These are phyloP conservation scores for Melampsora larici-populina DNA, from an alignment of 1,284 basidiomycete genomes.

Conservation along the genomic window DNA sequence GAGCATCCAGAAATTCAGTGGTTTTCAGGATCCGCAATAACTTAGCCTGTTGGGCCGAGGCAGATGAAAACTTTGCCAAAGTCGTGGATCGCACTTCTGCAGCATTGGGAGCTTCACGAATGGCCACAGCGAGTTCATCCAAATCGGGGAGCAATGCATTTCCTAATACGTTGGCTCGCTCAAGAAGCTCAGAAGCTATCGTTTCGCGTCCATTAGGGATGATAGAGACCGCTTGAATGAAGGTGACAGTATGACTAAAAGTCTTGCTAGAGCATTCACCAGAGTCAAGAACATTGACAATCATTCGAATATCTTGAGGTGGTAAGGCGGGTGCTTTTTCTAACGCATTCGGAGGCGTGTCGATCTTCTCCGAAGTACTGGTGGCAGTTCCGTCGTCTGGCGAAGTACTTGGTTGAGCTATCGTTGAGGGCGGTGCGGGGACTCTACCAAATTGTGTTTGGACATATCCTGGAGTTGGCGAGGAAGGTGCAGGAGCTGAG, in stretches of 20 bases:
- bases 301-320: conserved; percentile 71
- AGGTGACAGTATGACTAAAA: conserved; percentile 80
- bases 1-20: conserved; percentile 88
- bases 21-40: conserved; percentile 87
- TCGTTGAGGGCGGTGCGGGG: conserved; percentile 24
- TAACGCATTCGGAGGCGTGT: conserved; percentile 46
- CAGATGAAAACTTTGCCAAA: conserved; percentile 79
- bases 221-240: conserved; percentile 83
- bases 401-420: conserved; percentile 56
- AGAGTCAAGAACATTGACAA: conserved; percentile 87
- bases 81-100: conserved; percentile 41
- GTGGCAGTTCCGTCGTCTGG: conserved; percentile 16
- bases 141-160: conserved; percentile 69
- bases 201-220: conserved; percentile 80
- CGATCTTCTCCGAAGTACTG: conserved; percentile 31
- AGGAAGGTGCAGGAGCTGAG: conserved; percentile 8
- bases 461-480: neutral
- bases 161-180: conserved; percentile 80
- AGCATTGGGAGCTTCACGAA: conserved; percentile 62
- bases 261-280: conserved; percentile 92
- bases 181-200: conserved; percentile 77
- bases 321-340: conserved; percentile 76
- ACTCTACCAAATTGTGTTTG: conserved; percentile 7
- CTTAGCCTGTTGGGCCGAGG: conserved; percentile 88
- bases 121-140: conserved; percentile 66